Evolutionary conservation across 306 rosid species (phyloP).

Genomic region (Hippophae tibetana): DNA sequence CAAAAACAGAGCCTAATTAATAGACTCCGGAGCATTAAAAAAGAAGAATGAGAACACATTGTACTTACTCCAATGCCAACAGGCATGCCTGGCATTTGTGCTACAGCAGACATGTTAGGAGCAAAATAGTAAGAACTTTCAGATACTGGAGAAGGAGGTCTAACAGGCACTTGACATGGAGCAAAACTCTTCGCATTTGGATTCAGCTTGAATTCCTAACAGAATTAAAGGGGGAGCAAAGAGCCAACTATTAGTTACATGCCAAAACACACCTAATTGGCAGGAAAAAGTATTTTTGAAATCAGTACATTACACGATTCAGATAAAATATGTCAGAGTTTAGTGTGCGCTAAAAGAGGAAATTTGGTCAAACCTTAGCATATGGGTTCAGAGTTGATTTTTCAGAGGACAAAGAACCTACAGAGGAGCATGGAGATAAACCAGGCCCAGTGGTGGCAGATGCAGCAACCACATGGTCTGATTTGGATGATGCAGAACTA

Average conservation of each 20-base stretch:
- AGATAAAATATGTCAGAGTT: constrained; percentile 1
- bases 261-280: not conserved
- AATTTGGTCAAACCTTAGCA: constrained; percentile 58
- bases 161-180: constrained; percentile 63
- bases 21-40: not conserved
- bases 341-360: not conserved
- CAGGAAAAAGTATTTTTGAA: not conserved
- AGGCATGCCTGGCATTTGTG: constrained; percentile 69
- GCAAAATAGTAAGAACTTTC: constrained; percentile 78
- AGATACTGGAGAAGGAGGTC: constrained; percentile 78
- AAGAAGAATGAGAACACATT: not conserved
- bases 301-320: constrained; percentile 2
- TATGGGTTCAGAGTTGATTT: constrained; percentile 68
- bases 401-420: constrained; percentile 76
- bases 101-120: constrained; percentile 23
- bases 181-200: constrained; percentile 92
- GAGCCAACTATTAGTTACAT: not conserved
- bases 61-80: constrained; percentile 79
- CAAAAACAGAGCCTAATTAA: not conserved
- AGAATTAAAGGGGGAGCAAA: constrained; percentile 6
- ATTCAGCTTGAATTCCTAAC: constrained; percentile 84
- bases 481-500: constrained; percentile 51
- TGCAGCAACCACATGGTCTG: constrained; percentile 38
- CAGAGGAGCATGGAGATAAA: constrained; percentile 81
- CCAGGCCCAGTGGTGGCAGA: constrained; percentile 46